A percentile compares a stretch with the other conserved stretches of the same genome.
Evolutionary conservation across 2,329 filamentous ascomycete species (phyloP).

Genomic region (Calonectria crousiana): DNA sequence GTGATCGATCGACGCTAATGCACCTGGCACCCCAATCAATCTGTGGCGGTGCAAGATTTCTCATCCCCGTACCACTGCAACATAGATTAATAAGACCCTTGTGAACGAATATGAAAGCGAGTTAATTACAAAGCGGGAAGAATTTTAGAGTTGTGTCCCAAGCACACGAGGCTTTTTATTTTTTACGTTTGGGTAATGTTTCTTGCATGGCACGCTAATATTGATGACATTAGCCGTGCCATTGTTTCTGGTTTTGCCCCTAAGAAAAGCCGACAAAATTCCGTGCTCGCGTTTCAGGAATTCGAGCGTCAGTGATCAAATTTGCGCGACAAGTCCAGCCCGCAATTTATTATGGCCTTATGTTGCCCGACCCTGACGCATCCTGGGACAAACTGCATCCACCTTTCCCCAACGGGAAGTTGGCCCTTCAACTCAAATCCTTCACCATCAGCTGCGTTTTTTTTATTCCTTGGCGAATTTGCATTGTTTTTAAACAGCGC

Average conservation of each 20-base stretch:
- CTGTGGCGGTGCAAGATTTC: slow-evolving; percentile 51
- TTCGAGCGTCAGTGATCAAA: background rate
- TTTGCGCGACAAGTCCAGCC: slow-evolving; percentile 16
- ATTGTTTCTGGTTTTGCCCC: background rate
- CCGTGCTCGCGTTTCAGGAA: slow-evolving; percentile 32
- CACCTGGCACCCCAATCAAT: slow-evolving; percentile 41
- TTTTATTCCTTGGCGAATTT: background rate
- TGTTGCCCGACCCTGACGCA: slow-evolving; percentile 25
- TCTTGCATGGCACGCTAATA: background rate
- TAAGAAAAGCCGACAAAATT: slow-evolving; percentile 21
- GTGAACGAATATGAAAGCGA: background rate
- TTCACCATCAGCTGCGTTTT: background rate
- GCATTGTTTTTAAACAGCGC: background rate
- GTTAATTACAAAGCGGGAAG: background rate
- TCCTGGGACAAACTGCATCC: slow-evolving; percentile 20
- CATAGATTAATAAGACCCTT: slow-evolving; percentile 19
- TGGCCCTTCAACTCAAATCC: background rate
- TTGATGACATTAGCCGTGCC: background rate
- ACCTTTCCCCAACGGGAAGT: slow-evolving; percentile 24
- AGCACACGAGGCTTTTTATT: background rate
- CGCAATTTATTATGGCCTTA: slow-evolving; percentile 31
- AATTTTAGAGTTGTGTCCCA: background rate
- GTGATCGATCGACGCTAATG: slow-evolving; percentile 52
- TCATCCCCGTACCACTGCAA: slow-evolving; percentile 28
- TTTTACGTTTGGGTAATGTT: background rate